A percentile compares a stretch with the other conserved stretches of the same genome.
These are phyloP conservation scores for Akanthomyces lecanii DNA, from an alignment of 2,329 filamentous ascomycete genomes.

Conservation along the genomic window DNA sequence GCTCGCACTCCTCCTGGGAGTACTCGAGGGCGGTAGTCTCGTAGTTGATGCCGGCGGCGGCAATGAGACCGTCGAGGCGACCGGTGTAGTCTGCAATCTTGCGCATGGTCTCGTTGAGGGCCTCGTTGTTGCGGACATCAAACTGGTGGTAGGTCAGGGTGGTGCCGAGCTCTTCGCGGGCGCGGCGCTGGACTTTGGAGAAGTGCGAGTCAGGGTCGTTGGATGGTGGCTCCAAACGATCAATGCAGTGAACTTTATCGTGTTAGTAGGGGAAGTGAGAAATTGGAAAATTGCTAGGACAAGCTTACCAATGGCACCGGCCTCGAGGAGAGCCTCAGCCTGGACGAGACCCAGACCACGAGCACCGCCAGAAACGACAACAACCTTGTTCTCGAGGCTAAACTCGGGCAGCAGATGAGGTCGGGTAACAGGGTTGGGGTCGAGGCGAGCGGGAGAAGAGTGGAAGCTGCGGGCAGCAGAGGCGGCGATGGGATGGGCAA, in stretches of 20 bases:
- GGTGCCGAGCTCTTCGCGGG: conserved; percentile 60
- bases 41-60: conserved; percentile 69
- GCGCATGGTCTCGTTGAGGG: conserved; percentile 63
- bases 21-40: conserved; percentile 82
- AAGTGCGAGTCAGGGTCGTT: conserved; percentile 52
- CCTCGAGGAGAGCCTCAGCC: conserved; percentile 73
- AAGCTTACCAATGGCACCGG: conserved; percentile 60
- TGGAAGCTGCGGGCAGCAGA: conserved; percentile 23
- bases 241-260: conserved; percentile 59
- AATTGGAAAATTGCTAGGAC: not conserved
- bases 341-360: conserved; percentile 75
- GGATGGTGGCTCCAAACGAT: conserved; percentile 53
- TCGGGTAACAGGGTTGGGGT: conserved; percentile 21
- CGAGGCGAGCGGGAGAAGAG: conserved; percentile 20
- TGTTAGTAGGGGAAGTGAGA: not conserved
- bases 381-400: conserved; percentile 66
- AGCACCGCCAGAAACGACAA: conserved; percentile 72
- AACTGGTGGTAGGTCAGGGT: conserved; percentile 70
- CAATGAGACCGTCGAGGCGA: conserved; percentile 73
- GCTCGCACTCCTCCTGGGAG: conserved; percentile 66
- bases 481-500: conserved; percentile 15
- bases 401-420: conserved; percentile 62
- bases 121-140: conserved; percentile 69
- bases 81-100: conserved; percentile 66
- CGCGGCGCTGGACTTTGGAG: conserved; percentile 58